Base-by-base conservation (phyloP, 2,329 filamentous ascomycete genomes). In the Hymenoscyphus repandus region DNA sequence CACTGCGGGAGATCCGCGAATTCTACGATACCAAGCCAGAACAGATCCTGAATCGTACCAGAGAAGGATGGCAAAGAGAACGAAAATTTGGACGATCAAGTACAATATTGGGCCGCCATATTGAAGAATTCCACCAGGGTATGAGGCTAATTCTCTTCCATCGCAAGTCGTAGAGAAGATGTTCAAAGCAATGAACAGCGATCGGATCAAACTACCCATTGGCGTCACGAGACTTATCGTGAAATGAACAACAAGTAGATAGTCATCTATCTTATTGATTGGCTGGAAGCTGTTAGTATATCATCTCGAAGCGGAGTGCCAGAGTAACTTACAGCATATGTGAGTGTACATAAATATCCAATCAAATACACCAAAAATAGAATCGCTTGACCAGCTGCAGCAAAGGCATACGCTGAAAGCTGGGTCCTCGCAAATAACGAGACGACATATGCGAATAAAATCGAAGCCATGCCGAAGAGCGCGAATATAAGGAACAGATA, bases 51-150 rank as follows among this genome's bases (percentile, higher is more conserved):
- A 85, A 63, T 96, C 91, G 62, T 85, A 79, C 84, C 86, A 92
- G 12, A 96, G 74, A 0, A 96, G 74, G 12, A 90, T 68, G 0
- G 76, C 72, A 58, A 95, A 90, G 1, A 93, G 73, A 13, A 88
- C 52, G 20, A 88, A 66, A 0, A 81, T 80, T 64, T 96, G 91
- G 0, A 90, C 43, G 45, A 89, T 77, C 1, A 96, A 78, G 66
- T 95, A 96, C 0, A 93, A 68, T 33, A 96, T 92, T 0, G 90
- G 89, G 0, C 88, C 88, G 30, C 91, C 91, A 60, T 90, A 96
- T 27, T 85, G 78, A 0, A 77, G 75, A 31, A 96, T 80, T 3
- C 77, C 80, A 6, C 81, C 86, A 0, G 90, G 88, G 57, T 88
- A 85, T 1, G 74, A 72, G 1, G 83, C 80, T 17, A 90, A 69